Base-by-base conservation (phyloP, 768 basidiomycete genomes). In the Phanerochaete carnosa region DNA sequence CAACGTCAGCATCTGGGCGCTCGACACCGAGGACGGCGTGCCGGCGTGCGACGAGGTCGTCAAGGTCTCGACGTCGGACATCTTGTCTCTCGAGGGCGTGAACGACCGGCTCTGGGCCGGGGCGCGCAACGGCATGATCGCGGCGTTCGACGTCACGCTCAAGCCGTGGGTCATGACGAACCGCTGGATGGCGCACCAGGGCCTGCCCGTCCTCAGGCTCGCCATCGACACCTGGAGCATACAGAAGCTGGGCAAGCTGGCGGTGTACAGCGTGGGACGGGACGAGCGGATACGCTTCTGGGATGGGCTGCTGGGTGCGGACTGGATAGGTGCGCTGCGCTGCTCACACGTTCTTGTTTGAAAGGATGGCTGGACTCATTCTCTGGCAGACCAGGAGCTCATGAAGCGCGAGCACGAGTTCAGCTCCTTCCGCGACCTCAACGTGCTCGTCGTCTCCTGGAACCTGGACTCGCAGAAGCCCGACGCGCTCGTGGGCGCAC, bases 381-480 rank as follows among this genome's bases (percentile, higher is more conserved):
- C 28, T 32, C 28, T 33, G 5, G 23, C 63, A 95, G 95, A 94
- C 57, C 79, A 85, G 39, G 89, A 92, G 62, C 75, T 98, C 1
- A 70, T 85, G 65, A 88, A 88, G 69, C 83, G 84, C 19, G 94
- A 96, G 72, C 76, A 77, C 0, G 77, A 86, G 16, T 98, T 89
- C 74, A 92, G 90, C 74, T 81, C 81, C 2, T 95, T 90, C 80
- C 83, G 94, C 22, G 78, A 88, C 22, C 75, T 97, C 60, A 88
- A 82, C 1, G 76, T 92, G 0, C 86, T 98, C 35, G 81, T 94
- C 32, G 82, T 94, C 50, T 88, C 94, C 0, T 99, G 94, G 94
- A 99, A 98, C 70, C 84, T 92, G 55, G 95, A 95, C 70, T 88
- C 94, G 1, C 86, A 89, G 3, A 87, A 89, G 65, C 95, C 96